Evolutionary conservation across 148 eudicot genomes (phyloP).

Genomic region (Nepenthes gracilis): DNA sequence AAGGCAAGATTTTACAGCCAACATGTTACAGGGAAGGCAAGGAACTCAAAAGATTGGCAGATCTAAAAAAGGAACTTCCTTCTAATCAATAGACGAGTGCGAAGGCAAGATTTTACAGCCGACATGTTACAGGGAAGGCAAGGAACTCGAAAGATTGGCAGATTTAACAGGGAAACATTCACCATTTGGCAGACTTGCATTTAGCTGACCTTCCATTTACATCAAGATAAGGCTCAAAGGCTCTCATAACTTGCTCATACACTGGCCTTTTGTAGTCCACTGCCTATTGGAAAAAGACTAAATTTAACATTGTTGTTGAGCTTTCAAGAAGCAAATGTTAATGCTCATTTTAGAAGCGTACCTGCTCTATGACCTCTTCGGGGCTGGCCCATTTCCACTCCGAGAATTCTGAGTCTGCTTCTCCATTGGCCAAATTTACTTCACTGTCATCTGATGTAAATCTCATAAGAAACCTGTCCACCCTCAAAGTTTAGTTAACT

Average conservation of each 20-base stretch:
- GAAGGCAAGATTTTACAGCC: background rate
- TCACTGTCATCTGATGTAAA: conserved; percentile 58
- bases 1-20: background rate
- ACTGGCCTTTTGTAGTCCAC: conserved; percentile 97
- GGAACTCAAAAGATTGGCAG: background rate
- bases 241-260: conserved; percentile 72
- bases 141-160: background rate
- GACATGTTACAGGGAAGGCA: background rate
- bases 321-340: background rate
- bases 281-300: conserved; percentile 34
- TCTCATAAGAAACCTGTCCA: conserved; percentile 77
- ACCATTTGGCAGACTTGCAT: conserved; percentile 84
- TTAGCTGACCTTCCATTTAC: conserved; percentile 40
- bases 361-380: conserved; percentile 88
- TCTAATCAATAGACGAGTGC: no score
- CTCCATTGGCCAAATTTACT: conserved; percentile 71
- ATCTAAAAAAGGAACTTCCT: no score
- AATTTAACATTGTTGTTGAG: background rate
- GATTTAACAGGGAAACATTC: conserved; percentile 11
- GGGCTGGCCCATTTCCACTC: conserved; percentile 96
- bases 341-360: conserved; percentile 7
- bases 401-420: conserved; percentile 73
- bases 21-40: background rate
- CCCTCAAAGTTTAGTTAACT: background rate
- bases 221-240: conserved; percentile 46